These are phyloP conservation scores for Selaginella tamariscina DNA, from an alignment of 75 land plant species.

Conservation along the genomic window DNA sequence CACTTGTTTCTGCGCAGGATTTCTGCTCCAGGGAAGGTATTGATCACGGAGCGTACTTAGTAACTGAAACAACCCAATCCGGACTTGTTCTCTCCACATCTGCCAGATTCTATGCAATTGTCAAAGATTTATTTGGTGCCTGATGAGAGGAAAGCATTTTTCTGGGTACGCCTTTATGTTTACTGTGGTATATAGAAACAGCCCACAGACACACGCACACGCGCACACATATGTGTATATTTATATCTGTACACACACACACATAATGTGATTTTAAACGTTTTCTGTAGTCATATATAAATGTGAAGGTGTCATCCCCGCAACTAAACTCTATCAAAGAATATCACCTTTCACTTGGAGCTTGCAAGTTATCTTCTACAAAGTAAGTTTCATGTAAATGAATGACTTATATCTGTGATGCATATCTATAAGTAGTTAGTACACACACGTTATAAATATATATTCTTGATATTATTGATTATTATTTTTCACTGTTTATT, in stretches of 20 bases:
- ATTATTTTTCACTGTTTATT: too few species aligned
- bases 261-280: not conserved
- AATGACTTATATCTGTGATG: not conserved
- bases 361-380: slow-evolving; percentile 35
- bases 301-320: slow-evolving; percentile 75
- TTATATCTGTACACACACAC: too few species aligned
- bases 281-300: slow-evolving; percentile 56
- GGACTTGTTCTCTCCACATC: slow-evolving; percentile 80
- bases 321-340: slow-evolving; percentile 55
- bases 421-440: too few species aligned
- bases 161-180: slow-evolving; percentile 54
- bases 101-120: slow-evolving; percentile 74
- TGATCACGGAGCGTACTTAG: slow-evolving; percentile 87
- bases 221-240: too few species aligned
- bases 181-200: too few species aligned
- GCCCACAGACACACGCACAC: too few species aligned
- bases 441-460: too few species aligned
- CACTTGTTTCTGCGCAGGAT: too few species aligned
- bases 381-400: not conserved
- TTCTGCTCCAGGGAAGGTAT: slow-evolving; percentile 93
- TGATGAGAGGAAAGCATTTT: too few species aligned
- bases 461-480: too few species aligned
- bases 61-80: slow-evolving; percentile 75
- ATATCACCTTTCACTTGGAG: slow-evolving; percentile 69
- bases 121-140: too few species aligned